Percentiles rank a stretch among this genome's conserved stretches.
Conservation (phyloP, 805 yeast genomes). For the Saccharomycopsis oosterbeekiorum region DNA sequence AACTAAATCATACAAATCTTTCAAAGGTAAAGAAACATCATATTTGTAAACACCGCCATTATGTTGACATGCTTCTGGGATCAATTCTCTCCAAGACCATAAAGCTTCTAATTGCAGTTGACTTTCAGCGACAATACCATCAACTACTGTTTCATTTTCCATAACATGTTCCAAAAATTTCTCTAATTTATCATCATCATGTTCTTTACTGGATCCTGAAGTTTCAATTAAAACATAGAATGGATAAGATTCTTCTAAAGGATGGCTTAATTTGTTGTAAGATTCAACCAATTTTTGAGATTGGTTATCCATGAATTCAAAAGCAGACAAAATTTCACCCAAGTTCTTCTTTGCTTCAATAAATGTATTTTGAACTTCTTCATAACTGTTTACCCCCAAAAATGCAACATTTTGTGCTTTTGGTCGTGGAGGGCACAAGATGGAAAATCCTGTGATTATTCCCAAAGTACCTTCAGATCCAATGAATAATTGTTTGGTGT, state of each 20-base stretch:
- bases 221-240: conserved; percentile 91
- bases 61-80: conserved; percentile 79
- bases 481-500: conserved; percentile 82
- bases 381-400: conserved; percentile 71
- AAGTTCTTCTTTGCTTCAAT: conserved; percentile 68
- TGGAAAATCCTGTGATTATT: conserved; percentile 79
- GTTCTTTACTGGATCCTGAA: conserved; percentile 89
- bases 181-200: conserved; percentile 86
- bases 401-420: conserved; percentile 80
- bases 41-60: conserved; percentile 96
- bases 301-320: conserved; percentile 82
- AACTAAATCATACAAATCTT: conserved; percentile 72
- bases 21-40: conserved; percentile 86
- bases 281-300: conserved; percentile 56
- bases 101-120: conserved; percentile 73
- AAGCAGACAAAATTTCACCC: conserved; percentile 81
- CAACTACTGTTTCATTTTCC: conserved; percentile 77
- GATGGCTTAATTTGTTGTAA: conserved; percentile 54
- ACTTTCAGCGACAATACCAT: conserved; percentile 94
- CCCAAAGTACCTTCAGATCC: conserved; percentile 94
- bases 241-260: conserved; percentile 75
- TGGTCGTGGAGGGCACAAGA: conserved; percentile 85
- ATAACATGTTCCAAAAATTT: conserved; percentile 71
- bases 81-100: conserved; percentile 95
- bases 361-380: conserved; percentile 76